These are phyloP conservation scores for Pseudonitzschia multiseries DNA, from an alignment of 108 stramenopile genomes.

Conservation along the genomic window DNA sequence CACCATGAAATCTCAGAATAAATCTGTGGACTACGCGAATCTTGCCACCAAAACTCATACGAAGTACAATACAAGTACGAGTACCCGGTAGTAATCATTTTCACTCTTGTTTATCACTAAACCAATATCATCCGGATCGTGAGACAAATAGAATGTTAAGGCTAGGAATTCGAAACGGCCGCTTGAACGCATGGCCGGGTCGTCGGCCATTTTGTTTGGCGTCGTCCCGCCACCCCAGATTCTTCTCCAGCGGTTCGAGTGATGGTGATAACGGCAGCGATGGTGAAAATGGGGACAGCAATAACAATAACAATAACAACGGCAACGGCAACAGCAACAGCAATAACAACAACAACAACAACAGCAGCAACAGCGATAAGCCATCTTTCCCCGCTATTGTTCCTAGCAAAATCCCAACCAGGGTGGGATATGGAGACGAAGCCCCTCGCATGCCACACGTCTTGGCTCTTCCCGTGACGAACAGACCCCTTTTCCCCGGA, in stretches of 20 bases:
- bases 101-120: no score
- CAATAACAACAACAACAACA: constrained; percentile 15
- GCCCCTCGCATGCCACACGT: constrained; percentile 82
- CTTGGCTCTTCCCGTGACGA: constrained; percentile 71
- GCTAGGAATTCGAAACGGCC: not conserved
- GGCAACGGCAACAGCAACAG: not conserved
- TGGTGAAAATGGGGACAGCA: constrained; percentile 33
- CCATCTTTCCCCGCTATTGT: not conserved
- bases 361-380: constrained; percentile 30
- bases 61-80: no score
- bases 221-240: not conserved
- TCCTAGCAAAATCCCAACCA: constrained; percentile 25
- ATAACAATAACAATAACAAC: constrained; percentile 12
- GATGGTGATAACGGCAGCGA: not conserved
- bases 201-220: not conserved
- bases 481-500: constrained; percentile 82
- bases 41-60: no score
- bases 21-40: no score
- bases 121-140: no score
- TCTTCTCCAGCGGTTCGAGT: not conserved
- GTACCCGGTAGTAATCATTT: no score
- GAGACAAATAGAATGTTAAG: not conserved
- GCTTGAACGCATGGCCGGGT: not conserved
- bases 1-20: no score
- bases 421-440: constrained; percentile 69